Evolutionary conservation across 1,139 yeast species (phyloP).

Genomic region (Suhomyces ambrosiae): DNA sequence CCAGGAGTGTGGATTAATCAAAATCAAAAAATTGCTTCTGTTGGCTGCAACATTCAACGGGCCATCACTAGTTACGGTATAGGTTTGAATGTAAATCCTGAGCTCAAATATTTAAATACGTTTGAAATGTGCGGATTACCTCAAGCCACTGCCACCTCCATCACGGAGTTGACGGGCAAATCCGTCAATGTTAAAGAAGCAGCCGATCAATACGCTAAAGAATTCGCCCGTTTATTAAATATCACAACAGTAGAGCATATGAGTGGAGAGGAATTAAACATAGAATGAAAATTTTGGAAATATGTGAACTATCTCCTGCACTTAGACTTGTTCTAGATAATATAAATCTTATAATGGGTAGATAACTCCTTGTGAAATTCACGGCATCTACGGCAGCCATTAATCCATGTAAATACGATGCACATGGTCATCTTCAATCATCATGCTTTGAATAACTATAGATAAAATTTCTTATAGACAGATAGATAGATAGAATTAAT

Average conservation of each 20-base stretch:
- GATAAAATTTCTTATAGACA: too few species aligned
- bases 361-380: too few species aligned
- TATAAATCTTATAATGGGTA: background rate
- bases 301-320: too few species aligned
- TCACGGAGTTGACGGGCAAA: slow-evolving; percentile 21
- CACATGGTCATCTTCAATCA: too few species aligned
- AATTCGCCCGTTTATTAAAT: slow-evolving; percentile 52
- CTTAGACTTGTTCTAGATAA: too few species aligned
- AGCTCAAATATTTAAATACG: slow-evolving; percentile 66
- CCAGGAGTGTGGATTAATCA: slow-evolving; percentile 84
- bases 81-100: slow-evolving; percentile 77
- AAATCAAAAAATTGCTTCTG: slow-evolving; percentile 74
- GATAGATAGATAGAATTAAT: too few species aligned
- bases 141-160: slow-evolving; percentile 48
- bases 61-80: slow-evolving; percentile 89
- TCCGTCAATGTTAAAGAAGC: slow-evolving; percentile 41
- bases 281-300: slow-evolving; percentile 3
- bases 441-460: too few species aligned
- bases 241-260: slow-evolving; percentile 49
- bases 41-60: slow-evolving; percentile 85
- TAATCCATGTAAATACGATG: too few species aligned
- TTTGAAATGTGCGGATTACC: slow-evolving; percentile 88
- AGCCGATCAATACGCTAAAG: slow-evolving; percentile 53
- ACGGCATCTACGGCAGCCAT: too few species aligned
- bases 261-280: slow-evolving; percentile 32